phyloP scores from a whole-genome alignment of 345 rosid species.

The Eucalyptus marginata region DNA sequence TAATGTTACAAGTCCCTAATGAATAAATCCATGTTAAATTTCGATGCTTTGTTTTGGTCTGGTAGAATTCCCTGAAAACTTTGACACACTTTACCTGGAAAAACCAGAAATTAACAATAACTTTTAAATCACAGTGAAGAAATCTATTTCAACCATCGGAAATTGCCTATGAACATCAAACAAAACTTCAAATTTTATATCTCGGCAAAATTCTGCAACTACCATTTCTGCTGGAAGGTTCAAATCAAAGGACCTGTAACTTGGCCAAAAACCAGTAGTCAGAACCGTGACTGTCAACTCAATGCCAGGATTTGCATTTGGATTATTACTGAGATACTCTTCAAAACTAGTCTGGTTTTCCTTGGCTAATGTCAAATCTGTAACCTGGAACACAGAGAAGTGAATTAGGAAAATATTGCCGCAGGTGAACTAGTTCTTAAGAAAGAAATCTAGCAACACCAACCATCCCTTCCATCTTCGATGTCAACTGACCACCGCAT shows the following conservation, averaged over 20 bases:
- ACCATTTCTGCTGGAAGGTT: constrained; percentile 82
- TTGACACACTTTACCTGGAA: constrained; percentile 56
- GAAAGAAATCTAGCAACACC: not conserved
- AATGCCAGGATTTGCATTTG: constrained; percentile 55
- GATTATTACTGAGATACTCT: constrained; percentile 47
- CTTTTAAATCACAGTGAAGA: not conserved
- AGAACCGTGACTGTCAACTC: constrained; percentile 75
- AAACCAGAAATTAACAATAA: not conserved
- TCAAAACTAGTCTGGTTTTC: constrained; percentile 69
- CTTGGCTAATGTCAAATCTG: constrained; percentile 70
- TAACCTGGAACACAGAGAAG: constrained; percentile 24
- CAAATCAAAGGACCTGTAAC: constrained; percentile 65
- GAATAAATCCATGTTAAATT: constrained; percentile 69
- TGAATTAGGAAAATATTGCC: too few species aligned
- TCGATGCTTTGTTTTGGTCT: constrained; percentile 42
- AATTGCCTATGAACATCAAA: not conserved
- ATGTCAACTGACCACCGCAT: constrained; percentile 72
- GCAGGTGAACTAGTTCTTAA: not conserved
- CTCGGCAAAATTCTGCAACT: not conserved
- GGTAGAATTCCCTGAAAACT: constrained; percentile 54
- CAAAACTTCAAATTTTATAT: constrained; percentile 5
- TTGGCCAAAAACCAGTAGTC: constrained; percentile 90
- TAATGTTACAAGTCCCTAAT: constrained; percentile 43
- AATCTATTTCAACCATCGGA: not conserved
- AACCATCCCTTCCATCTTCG: constrained; percentile 80